These are phyloP conservation scores for Coniophora puteana DNA, from an alignment of 1,284 basidiomycete species.

Conservation along the genomic window DNA sequence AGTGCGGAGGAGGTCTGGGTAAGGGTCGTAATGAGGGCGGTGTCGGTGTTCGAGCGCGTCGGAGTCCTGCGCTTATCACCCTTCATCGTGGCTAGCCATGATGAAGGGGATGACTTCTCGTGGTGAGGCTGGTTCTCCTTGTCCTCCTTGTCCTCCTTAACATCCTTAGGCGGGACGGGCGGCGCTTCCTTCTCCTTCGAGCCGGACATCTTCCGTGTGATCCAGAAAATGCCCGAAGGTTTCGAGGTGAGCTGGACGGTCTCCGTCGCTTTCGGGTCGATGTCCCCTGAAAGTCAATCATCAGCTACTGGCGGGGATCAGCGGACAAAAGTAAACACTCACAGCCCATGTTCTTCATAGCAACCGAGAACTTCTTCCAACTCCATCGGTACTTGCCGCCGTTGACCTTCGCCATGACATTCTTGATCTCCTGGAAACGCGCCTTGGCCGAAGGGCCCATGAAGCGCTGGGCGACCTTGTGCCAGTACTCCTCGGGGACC, in stretches of 20 bases:
- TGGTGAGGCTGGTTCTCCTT: constrained; percentile 12
- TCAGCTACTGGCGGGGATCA: constrained; percentile 5
- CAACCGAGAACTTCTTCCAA: constrained; percentile 75
- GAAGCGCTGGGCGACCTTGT: constrained; percentile 70
- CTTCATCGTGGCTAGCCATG: too few species aligned
- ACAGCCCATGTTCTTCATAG: constrained; percentile 78
- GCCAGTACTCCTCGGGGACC: constrained; percentile 73
- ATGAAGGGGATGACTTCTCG: constrained; percentile 23
- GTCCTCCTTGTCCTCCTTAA: constrained; percentile 8
- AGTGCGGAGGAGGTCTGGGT: constrained; percentile 29
- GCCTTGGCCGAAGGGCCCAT: constrained; percentile 61
- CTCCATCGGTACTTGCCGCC: constrained; percentile 73
- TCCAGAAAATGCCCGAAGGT: constrained; percentile 55
- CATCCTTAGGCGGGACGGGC: background rate
- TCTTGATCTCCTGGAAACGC: constrained; percentile 65
- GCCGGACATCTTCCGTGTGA: constrained; percentile 49
- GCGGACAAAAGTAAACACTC: constrained; percentile 25
- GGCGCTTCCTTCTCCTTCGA: constrained; percentile 20
- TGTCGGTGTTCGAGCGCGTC: constrained; percentile 28
- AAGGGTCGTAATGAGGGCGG: constrained; percentile 27
- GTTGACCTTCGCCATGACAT: constrained; percentile 66
- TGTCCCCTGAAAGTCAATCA: constrained; percentile 43
- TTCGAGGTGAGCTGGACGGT: constrained; percentile 57
- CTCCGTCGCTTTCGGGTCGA: constrained; percentile 52
- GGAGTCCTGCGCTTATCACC: constrained; percentile 14